phyloP scores from a whole-genome alignment of 2,329 filamentous ascomycete genomes.

The Paraphoma sp. region DNA sequence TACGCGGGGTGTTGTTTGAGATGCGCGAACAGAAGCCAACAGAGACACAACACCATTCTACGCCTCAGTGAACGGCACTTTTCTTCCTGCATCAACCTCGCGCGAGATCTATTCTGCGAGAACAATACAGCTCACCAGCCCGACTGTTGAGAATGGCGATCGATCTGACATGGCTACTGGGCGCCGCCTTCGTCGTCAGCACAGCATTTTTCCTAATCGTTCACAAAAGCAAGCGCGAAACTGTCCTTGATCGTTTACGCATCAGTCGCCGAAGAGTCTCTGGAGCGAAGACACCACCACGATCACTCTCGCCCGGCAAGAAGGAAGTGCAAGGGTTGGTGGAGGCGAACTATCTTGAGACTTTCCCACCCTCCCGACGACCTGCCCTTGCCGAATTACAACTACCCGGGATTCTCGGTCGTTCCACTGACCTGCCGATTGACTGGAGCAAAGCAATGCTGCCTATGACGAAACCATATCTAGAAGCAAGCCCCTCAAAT shows the following conservation, averaged over 20 bases:
- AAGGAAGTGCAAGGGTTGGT: constrained; percentile 34
- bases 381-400: constrained; percentile 50
- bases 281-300: constrained; percentile 60
- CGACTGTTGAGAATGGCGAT: constrained; percentile 20
- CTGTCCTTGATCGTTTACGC: constrained; percentile 49
- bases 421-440: constrained; percentile 21
- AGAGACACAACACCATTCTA: background rate
- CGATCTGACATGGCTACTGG: constrained; percentile 34
- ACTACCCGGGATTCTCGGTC: constrained; percentile 34
- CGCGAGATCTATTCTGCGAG: background rate
- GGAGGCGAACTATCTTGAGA: constrained; percentile 50
- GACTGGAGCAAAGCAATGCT: constrained; percentile 32
- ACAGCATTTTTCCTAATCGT: constrained; percentile 34
- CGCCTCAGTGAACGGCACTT: background rate
- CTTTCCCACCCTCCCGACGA: constrained; percentile 62
- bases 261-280: constrained; percentile 52
- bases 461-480: constrained; percentile 33
- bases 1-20: background rate
- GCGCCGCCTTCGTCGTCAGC: constrained; percentile 36
- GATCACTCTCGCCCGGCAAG: constrained; percentile 60
- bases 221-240: constrained; percentile 47
- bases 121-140: background rate
- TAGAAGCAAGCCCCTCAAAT: constrained; percentile 35
- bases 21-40: background rate
- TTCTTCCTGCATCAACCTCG: background rate